Percentiles rank a stretch among this genome's conserved stretches.
Conservation (phyloP, 2,329 filamentous ascomycete genomes). For the Diplodia scrobiculata region DNA sequence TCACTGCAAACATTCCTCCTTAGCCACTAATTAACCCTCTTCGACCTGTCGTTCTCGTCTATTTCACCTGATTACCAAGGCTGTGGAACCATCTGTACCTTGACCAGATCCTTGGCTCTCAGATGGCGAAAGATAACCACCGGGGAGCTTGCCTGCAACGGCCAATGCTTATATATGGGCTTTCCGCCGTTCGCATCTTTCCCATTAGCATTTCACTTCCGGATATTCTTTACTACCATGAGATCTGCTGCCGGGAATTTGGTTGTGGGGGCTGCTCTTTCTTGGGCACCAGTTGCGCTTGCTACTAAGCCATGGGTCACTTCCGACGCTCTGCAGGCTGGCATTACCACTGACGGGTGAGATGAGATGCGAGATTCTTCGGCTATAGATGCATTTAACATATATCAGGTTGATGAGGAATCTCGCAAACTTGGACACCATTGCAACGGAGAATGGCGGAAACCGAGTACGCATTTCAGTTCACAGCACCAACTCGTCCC, state of each 20-base stretch:
- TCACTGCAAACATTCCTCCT: neutral
- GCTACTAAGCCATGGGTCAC: conserved; percentile 35
- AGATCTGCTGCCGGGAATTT: neutral
- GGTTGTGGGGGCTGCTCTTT: neutral
- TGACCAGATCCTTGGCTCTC: conserved; percentile 5
- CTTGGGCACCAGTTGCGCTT: neutral
- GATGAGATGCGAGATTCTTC: conserved; percentile 3
- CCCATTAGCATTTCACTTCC: neutral
- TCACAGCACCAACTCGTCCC: too few species aligned
- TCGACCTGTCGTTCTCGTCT: conserved; percentile 18
- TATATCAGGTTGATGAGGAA: conserved; percentile 54
- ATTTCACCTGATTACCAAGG: neutral
- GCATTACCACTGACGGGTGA: conserved; percentile 46
- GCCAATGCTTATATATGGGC: conserved; percentile 2
- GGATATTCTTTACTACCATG: neutral
- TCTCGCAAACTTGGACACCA: conserved; percentile 58
- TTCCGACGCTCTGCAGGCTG: conserved; percentile 47
- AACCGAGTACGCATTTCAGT: conserved; percentile 53
- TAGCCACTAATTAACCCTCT: neutral
- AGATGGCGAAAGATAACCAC: conserved; percentile 5
- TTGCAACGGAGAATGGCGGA: conserved; percentile 59
- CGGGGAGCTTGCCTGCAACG: neutral
- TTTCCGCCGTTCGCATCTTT: neutral
- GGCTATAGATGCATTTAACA: neutral
- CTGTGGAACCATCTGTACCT: neutral